These are phyloP conservation scores for Pichia thaimueangensis DNA, from an alignment of 805 yeast species.

Conservation along the genomic window DNA sequence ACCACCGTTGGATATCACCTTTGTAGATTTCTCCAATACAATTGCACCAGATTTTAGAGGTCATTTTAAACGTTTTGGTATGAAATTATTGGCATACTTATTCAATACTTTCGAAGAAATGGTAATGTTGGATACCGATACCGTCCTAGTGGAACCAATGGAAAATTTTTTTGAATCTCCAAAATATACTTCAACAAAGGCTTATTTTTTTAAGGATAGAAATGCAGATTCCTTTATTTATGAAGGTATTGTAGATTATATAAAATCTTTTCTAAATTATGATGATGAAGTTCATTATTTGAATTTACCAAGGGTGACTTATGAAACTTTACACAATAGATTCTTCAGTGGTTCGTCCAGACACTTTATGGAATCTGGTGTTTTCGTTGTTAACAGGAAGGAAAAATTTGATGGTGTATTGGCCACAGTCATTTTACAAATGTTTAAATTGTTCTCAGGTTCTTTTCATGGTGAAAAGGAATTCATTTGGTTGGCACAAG, in stretches of 20 bases:
- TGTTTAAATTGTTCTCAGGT: constrained; percentile 37
- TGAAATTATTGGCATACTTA: constrained; percentile 49
- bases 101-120: constrained; percentile 54
- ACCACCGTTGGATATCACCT: constrained; percentile 25
- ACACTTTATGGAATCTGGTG: constrained; percentile 45
- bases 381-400: constrained; percentile 40
- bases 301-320: constrained; percentile 31
- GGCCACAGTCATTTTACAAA: constrained; percentile 37
- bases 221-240: constrained; percentile 33
- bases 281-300: constrained; percentile 35
- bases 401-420: constrained; percentile 45
- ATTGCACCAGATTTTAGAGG: constrained; percentile 21
- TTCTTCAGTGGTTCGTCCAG: constrained; percentile 37
- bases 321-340: constrained; percentile 31
- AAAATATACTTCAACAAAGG: constrained; percentile 31
- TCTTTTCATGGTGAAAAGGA: constrained; percentile 78
- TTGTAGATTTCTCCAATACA: constrained; percentile 30
- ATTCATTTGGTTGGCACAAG: constrained; percentile 66
- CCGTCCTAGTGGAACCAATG: constrained; percentile 34
- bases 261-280: constrained; percentile 42
- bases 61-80: constrained; percentile 27
- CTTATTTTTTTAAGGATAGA: constrained; percentile 47
- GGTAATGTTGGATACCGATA: constrained; percentile 49
- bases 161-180: constrained; percentile 32
- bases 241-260: constrained; percentile 37